phyloP scores from a whole-genome alignment of 228 moss, liverwort and hornwort genomes.

The Sphagnum magellanicum region DNA sequence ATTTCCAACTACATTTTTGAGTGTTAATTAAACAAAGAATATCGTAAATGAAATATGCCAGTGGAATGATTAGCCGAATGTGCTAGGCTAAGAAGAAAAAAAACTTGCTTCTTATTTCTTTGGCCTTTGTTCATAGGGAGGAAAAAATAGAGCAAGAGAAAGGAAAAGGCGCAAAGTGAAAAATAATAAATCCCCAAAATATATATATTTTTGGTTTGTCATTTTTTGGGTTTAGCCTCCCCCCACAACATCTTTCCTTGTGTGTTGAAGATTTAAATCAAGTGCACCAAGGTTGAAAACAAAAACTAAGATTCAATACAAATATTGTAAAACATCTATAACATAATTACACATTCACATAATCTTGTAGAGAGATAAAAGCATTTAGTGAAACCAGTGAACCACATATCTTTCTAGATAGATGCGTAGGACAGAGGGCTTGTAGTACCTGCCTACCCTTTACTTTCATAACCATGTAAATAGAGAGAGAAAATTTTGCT shows the following conservation, averaged over 20 bases:
- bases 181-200: not conserved
- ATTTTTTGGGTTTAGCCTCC: not conserved
- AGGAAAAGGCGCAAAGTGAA: not conserved
- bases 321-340: too few relatives aligned
- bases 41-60: conserved; percentile 3
- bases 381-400: too few relatives aligned
- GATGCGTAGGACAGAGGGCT: too few relatives aligned
- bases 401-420: too few relatives aligned
- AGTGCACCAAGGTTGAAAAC: not conserved
- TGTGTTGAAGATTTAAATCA: not conserved
- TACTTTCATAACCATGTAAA: too few relatives aligned
- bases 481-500: too few relatives aligned
- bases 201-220: not conserved
- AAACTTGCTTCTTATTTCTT: not conserved
- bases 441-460: too few relatives aligned
- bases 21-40: too few relatives aligned
- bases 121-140: not conserved
- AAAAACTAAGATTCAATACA: too few relatives aligned
- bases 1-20: too few relatives aligned
- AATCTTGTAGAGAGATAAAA: too few relatives aligned
- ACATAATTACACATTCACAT: too few relatives aligned
- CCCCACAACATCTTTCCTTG: not conserved
- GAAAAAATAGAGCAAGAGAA: not conserved
- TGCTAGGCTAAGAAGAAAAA: conserved; percentile 1
- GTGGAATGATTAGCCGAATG: not conserved